phyloP scores from a whole-genome alignment of 139 green algal genomes.

The Chlorella sp. region DNA sequence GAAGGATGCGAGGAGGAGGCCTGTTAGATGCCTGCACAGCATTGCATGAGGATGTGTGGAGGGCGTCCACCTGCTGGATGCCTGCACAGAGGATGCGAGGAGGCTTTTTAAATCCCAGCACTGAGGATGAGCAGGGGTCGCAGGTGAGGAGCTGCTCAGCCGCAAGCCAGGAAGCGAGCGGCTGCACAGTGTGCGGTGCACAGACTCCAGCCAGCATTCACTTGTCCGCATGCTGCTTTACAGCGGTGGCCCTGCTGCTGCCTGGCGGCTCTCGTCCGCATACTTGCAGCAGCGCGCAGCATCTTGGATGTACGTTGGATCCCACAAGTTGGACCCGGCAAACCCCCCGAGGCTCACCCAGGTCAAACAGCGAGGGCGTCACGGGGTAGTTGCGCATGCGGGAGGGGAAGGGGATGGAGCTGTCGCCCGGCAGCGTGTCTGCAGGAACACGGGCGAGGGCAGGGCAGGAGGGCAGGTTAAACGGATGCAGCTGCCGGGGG shows the following conservation, averaged over 20 bases:
- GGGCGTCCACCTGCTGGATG: slow-evolving; percentile 7
- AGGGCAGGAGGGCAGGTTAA: not conserved
- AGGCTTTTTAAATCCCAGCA: too few species aligned
- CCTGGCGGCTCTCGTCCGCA: not conserved
- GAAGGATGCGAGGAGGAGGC: not conserved
- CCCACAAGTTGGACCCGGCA: too few species aligned
- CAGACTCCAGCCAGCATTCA: too few species aligned
- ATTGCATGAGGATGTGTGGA: not conserved
- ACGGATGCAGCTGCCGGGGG: not conserved
- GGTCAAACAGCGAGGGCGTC: slow-evolving; percentile 2
- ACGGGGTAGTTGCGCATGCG: not conserved
- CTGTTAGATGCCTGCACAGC: too few species aligned
- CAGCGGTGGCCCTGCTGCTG: not conserved
- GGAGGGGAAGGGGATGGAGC: not conserved
- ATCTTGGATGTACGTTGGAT: too few species aligned
- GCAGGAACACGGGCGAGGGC: not conserved
- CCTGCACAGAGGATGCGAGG: not conserved
- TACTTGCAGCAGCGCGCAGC: too few species aligned
- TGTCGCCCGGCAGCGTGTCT: not conserved
- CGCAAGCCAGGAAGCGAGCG: not conserved
- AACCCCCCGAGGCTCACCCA: not conserved
- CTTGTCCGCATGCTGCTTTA: not conserved
- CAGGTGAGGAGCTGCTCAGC: not conserved
- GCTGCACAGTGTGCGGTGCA: not conserved
- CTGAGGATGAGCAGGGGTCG: not conserved